A percentile compares a stretch with the other conserved stretches of the same genome.
These are phyloP conservation scores for Hypoxylon sp. DNA, from an alignment of 2,329 filamentous ascomycete species.

Conservation along the genomic window DNA sequence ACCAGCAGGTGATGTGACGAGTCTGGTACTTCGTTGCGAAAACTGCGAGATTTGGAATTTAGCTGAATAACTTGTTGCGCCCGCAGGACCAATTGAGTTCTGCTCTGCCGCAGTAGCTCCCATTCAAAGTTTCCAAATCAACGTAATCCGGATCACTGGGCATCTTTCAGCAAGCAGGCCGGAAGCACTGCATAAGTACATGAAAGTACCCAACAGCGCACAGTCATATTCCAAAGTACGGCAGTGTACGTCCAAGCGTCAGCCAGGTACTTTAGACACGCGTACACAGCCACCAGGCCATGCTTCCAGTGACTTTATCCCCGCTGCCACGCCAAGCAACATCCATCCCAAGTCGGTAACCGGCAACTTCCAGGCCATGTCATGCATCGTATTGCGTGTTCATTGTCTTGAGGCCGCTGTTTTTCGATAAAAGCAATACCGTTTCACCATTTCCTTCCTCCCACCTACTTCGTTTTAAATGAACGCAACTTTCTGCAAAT, in stretches of 20 bases:
- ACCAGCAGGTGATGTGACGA: conserved; percentile 25
- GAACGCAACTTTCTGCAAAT: conserved; percentile 12
- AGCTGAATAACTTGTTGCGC: conserved; percentile 2
- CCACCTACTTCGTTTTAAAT: conserved; percentile 13
- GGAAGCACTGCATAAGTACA: conserved; percentile 7
- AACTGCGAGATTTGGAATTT: conserved; percentile 36
- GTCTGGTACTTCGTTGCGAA: conserved; percentile 7
- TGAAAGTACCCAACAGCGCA: background rate
- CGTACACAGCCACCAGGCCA: conserved; percentile 39
- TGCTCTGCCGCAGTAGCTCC: conserved; percentile 12
- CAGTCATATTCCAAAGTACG: background rate
- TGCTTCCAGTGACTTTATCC: conserved; percentile 22
- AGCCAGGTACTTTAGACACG: background rate
- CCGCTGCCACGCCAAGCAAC: conserved; percentile 35
- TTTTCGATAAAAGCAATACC: conserved; percentile 33
- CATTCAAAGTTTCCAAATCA: conserved; percentile 10
- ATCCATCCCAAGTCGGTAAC: conserved; percentile 35
- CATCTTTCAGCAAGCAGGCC: conserved; percentile 3
- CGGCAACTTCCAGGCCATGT: conserved; percentile 44
- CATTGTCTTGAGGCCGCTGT: conserved; percentile 18
- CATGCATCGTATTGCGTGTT: conserved; percentile 45
- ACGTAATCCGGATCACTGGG: conserved; percentile 1
- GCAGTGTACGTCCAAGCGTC: background rate
- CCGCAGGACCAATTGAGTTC: conserved; percentile 18
- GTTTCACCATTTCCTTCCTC: conserved; percentile 14